Conservation (phyloP, 2,329 filamentous ascomycete species). For the Orbilia javanica region DNA sequence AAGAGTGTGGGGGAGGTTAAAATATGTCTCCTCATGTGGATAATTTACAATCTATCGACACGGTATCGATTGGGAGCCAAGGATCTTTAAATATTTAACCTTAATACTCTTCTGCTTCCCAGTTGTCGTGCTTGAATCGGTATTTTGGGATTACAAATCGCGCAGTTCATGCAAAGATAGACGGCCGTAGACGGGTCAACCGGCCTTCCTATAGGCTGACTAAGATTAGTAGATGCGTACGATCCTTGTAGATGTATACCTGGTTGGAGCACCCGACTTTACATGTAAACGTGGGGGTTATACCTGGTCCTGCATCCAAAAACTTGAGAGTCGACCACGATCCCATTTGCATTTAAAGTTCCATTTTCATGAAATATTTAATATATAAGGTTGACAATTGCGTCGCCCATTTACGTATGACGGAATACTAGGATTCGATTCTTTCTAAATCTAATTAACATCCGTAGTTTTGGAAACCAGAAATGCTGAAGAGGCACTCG, state of each 20-base stretch:
- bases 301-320: no score
- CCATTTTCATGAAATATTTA: no score
- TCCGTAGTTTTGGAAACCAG: no score
- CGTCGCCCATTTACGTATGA: no score
- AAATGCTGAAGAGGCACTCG: no score
- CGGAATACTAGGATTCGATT: no score
- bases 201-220: constrained; percentile 2
- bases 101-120: neutral
- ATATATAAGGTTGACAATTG: no score
- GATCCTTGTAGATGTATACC: neutral
- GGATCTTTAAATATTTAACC: neutral
- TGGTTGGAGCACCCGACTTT: neutral
- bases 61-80: neutral
- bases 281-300: neutral
- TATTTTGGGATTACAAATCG: constrained; percentile 46
- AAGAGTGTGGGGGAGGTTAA: constrained; percentile 11
- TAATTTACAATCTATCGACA: neutral
- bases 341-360: no score
- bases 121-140: neutral
- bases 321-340: no score
- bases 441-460: no score
- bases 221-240: constrained; percentile 9
- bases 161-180: constrained; percentile 26
- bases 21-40: constrained; percentile 13
- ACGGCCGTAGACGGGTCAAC: neutral